Evolutionary conservation across 441 rosid genomes (phyloP), one percentile per base, ranked within the genome.

Genomic region (Flueggea neowawraea): DNA sequence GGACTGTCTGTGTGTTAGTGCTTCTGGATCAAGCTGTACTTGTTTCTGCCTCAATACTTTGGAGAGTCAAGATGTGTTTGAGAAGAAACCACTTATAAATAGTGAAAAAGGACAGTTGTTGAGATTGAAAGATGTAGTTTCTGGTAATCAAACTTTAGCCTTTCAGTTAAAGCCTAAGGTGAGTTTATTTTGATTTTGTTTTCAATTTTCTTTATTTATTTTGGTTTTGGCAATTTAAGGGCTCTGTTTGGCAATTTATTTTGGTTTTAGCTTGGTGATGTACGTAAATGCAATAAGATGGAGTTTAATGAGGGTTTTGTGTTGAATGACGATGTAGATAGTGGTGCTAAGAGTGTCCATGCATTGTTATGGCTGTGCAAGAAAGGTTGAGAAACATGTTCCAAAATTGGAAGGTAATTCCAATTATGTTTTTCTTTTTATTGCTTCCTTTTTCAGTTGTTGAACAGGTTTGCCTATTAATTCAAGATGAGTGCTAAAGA

Each of bases 351-450:
- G 83, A 76, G 98, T 90, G 67, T 86, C 98, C 39, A 88, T 90
- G 88, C 96, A 92, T 71, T 92, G 98, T 75, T 62, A 80, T 61
- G 98, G 96, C 14, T 92, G 98, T 67, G 96, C 96, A 7, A 90
- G 78, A 70, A 88, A 82, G 78, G 96, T 92, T 16, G 85, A 88
- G 85, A 92, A 90, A 76, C 98, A 90, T 65, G 78, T 92, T 65
- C 79, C 96, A 13, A 92, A 86, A 75, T 57, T 92, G 68, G 96
- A 90, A 52, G 98, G 97, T 90, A 83, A 14, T 31, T 57, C 12
- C 10, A 7, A 41, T 58, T 33, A 28, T 45, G 17, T 16, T 31
- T 3, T 62, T 52, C 52, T 12, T 32, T 31, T 50, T 60, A 12
- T 12, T 10, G 43, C 44, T 3, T 48, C 10, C 28, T 22, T 22